Conservation (phyloP, 805 yeast genomes). For the Wickerhamiella nectarea region DNA sequence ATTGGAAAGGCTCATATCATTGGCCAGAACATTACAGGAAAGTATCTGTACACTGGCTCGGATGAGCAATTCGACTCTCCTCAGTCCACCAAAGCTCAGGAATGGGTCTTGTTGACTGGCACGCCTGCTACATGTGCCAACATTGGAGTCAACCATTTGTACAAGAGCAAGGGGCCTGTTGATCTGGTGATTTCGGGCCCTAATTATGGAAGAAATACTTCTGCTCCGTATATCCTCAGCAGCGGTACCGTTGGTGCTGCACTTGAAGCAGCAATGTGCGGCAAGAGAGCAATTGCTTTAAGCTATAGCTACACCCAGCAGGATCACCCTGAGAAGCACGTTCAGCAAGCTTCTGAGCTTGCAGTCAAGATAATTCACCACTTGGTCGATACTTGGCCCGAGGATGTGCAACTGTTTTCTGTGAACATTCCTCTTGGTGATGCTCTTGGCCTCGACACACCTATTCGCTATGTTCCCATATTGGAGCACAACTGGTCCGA, state of each 20-base stretch:
- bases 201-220: conserved; percentile 85
- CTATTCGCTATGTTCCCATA: conserved; percentile 61
- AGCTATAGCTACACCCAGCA: conserved; percentile 65
- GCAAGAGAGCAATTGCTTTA: conserved; percentile 57
- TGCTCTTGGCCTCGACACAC: conserved; percentile 43
- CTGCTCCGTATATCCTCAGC: conserved; percentile 75
- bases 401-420: conserved; percentile 55
- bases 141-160: conserved; percentile 60
- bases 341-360: conserved; percentile 53
- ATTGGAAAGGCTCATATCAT: conserved; percentile 88
- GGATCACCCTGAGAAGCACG: conserved; percentile 34
- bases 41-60: conserved; percentile 19
- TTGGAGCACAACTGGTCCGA: conserved; percentile 70
- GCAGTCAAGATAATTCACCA: conserved; percentile 51
- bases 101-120: conserved; percentile 80
- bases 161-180: conserved; percentile 42
- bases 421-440: conserved; percentile 69
- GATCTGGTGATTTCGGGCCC: conserved; percentile 92
- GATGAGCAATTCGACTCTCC: conserved; percentile 21
- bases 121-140: conserved; percentile 96
- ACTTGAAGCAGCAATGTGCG: conserved; percentile 71
- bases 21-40: conserved; percentile 42
- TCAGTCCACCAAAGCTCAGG: conserved; percentile 33
- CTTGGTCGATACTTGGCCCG: conserved; percentile 45
- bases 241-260: conserved; percentile 97